phyloP scores from a whole-genome alignment of 2,329 filamentous ascomycete species.

The Trichoderma asperellum region DNA sequence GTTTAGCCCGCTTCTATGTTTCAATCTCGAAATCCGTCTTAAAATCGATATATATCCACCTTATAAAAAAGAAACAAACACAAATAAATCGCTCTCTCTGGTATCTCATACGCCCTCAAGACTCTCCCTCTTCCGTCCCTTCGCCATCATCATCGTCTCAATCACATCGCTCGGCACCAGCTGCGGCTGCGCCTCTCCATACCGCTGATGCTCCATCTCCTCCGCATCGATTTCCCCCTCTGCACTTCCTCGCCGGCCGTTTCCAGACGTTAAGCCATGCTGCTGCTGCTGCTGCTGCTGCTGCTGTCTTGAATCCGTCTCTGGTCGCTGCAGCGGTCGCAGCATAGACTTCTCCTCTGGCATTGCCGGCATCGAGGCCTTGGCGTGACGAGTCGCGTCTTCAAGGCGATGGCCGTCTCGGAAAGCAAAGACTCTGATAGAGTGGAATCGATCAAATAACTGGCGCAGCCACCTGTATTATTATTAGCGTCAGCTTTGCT shows the following conservation, averaged over 20 bases:
- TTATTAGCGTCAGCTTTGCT: not conserved
- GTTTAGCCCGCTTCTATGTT: not conserved
- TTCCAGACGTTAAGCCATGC: not conserved
- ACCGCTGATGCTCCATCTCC: constrained; percentile 28
- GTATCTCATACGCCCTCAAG: not conserved
- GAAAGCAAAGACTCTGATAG: not conserved
- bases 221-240: not conserved
- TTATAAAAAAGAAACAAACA: not conserved
- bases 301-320: not conserved
- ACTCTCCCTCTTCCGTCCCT: constrained; percentile 9
- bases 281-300: not conserved
- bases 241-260: not conserved
- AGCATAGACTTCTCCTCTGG: constrained; percentile 22
- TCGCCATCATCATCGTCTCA: constrained; percentile 14
- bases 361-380: not conserved
- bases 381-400: not conserved
- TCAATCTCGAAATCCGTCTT: not conserved
- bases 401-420: not conserved
- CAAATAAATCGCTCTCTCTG: not conserved
- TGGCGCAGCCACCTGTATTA: constrained; percentile 18
- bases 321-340: not conserved
- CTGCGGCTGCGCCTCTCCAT: constrained; percentile 33
- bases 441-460: constrained; percentile 19
- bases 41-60: not conserved
- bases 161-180: constrained; percentile 32